A percentile compares a stretch with the other conserved stretches of the same genome.
Conservation (phyloP, 257 asterid species). For the Forsythia suspensa region DNA sequence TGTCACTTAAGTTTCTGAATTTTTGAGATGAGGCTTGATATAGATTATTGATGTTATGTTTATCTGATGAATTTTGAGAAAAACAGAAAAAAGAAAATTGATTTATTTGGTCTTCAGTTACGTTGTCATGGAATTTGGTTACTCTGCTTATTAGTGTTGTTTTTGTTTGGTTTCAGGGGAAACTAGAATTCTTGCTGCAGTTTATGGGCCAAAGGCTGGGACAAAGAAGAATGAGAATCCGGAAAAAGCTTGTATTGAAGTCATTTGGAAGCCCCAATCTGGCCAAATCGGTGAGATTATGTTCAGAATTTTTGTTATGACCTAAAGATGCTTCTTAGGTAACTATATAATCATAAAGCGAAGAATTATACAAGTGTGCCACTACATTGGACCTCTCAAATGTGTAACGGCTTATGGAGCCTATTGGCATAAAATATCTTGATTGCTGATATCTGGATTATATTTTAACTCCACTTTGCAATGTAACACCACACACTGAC, state of each 20-base stretch:
- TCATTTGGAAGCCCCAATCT: conserved; percentile 86
- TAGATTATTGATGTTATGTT: not conserved
- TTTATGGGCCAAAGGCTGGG: conserved; percentile 94
- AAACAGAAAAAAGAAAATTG: not conserved
- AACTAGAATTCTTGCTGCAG: conserved; percentile 95
- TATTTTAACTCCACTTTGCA: not conserved
- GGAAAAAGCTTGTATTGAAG: conserved; percentile 86
- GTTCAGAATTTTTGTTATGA: not conserved
- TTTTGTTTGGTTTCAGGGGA: conserved; percentile 62
- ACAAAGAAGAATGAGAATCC: conserved; percentile 94
- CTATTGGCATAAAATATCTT: not conserved
- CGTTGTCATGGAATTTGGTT: not conserved
- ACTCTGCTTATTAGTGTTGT: not conserved
- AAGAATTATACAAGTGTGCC: not conserved
- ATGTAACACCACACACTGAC: not conserved
- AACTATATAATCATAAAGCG: not conserved
- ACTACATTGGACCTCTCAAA: not conserved
- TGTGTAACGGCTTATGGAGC: not conserved
- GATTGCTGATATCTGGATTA: not conserved
- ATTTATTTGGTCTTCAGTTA: not conserved
- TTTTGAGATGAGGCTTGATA: not conserved
- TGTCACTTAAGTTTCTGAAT: not conserved
- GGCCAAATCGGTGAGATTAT: conserved; percentile 71
- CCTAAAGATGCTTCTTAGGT: not conserved
- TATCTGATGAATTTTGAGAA: not conserved